These are phyloP conservation scores for Cladosporium sp. DNA, from an alignment of 2,329 filamentous ascomycete genomes.

Conservation along the genomic window DNA sequence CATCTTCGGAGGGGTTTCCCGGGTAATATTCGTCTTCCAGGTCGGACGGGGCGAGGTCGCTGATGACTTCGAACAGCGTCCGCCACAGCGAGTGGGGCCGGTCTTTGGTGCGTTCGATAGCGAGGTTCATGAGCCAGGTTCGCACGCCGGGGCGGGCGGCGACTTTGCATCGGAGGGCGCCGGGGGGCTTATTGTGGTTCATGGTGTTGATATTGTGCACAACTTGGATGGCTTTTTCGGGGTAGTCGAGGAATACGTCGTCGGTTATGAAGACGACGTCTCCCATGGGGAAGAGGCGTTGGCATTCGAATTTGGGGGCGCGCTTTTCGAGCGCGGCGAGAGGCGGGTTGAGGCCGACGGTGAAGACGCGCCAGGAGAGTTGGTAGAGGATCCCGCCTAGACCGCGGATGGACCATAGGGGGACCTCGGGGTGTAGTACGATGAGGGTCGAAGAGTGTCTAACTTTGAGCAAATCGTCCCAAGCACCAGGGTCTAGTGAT, in stretches of 20 bases:
- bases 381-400: slow-evolving; percentile 31
- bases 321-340: slow-evolving; percentile 16
- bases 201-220: slow-evolving; percentile 33
- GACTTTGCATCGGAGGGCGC: slow-evolving; percentile 22
- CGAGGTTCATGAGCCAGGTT: slow-evolving; percentile 22
- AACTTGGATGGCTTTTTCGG: slow-evolving; percentile 34
- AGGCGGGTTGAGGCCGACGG: slow-evolving; percentile 28
- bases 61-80: slow-evolving; percentile 22
- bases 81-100: slow-evolving; percentile 16
- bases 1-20: slow-evolving; percentile 15
- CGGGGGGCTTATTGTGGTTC: slow-evolving; percentile 25
- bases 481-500: slow-evolving; percentile 22
- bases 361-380: slow-evolving; percentile 30
- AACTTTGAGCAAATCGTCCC: slow-evolving; percentile 17
- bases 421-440: slow-evolving; percentile 30
- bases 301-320: slow-evolving; percentile 18
- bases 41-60: slow-evolving; percentile 25
- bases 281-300: slow-evolving; percentile 36
- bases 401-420: slow-evolving; percentile 29
- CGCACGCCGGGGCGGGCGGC: slow-evolving; percentile 26
- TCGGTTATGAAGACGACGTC: slow-evolving; percentile 41
- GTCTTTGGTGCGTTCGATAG: slow-evolving; percentile 13
- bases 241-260: slow-evolving; percentile 38
- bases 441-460: slow-evolving; percentile 16
- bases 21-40: slow-evolving; percentile 18